These are phyloP conservation scores for Lactarius tabidus DNA, from an alignment of 768 basidiomycete species.

Conservation along the genomic window DNA sequence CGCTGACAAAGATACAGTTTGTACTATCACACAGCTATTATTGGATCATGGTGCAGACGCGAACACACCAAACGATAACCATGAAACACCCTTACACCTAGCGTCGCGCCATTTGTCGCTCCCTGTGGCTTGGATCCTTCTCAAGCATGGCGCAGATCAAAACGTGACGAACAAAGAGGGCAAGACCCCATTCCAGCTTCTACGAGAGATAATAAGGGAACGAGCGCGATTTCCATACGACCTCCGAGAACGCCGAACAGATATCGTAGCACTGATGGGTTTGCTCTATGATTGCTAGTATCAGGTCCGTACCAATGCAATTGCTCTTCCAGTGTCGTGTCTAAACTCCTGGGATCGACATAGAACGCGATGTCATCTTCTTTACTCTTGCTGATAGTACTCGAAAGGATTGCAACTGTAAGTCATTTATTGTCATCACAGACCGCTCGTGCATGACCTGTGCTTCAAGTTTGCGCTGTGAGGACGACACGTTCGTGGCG, in stretches of 20 bases:
- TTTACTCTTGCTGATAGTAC: too few relatives aligned
- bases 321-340: too few relatives aligned
- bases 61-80: background rate
- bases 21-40: background rate
- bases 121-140: background rate
- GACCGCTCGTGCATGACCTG: too few relatives aligned
- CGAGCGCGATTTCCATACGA: background rate
- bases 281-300: background rate
- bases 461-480: too few relatives aligned
- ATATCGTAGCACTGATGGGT: background rate
- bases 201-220: background rate
- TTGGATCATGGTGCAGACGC: background rate
- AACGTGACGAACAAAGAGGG: background rate
- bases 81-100: background rate
- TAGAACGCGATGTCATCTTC: too few relatives aligned
- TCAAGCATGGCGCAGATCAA: background rate
- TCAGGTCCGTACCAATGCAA: background rate
- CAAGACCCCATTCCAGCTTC: background rate
- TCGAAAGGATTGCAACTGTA: too few relatives aligned
- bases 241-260: too few relatives aligned
- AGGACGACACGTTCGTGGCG: too few relatives aligned
- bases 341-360: background rate
- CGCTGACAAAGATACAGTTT: background rate
- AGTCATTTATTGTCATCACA: too few relatives aligned
- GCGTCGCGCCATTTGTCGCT: background rate